Conservation (phyloP, 2,329 filamentous ascomycete genomes). For the Diaporthe australafricana region DNA sequence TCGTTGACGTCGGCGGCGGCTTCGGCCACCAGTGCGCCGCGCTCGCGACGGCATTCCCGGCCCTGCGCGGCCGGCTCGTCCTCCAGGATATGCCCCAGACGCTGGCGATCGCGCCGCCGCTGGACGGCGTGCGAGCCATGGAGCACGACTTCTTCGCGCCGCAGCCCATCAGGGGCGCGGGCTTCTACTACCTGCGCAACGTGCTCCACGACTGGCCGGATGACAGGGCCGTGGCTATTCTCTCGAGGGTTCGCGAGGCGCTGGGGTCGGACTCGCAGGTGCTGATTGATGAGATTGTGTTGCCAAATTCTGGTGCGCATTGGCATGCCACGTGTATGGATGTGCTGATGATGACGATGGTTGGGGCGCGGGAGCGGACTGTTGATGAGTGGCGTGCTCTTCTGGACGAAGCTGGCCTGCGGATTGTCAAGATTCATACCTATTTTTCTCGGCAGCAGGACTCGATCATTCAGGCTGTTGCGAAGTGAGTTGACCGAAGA, state of each 20-base stretch:
- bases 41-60: conserved; percentile 3
- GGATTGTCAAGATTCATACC: conserved; percentile 32
- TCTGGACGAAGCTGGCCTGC: conserved; percentile 40
- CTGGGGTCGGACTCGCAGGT: conserved; percentile 50
- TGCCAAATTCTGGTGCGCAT: conserved; percentile 49
- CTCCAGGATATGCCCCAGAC: conserved; percentile 27
- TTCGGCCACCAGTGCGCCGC: conserved; percentile 38
- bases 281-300: conserved; percentile 55
- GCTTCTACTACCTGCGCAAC: conserved; percentile 12
- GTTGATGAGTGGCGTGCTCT: conserved; percentile 47
- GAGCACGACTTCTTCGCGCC: conserved; percentile 10
- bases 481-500: conserved; percentile 29
- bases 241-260: conserved; percentile 47
- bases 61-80: conserved; percentile 9
- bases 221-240: conserved; percentile 46
- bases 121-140: background rate
- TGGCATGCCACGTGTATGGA: conserved; percentile 49
- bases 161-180: background rate
- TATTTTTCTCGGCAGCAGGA: conserved; percentile 35
- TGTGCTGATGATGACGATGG: conserved; percentile 50
- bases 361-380: conserved; percentile 50
- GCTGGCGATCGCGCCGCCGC: background rate
- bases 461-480: conserved; percentile 38
- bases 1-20: conserved; percentile 32
- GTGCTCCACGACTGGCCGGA: conserved; percentile 51